Evolutionary conservation across 257 asterid species (phyloP), one percentile per base, ranked within the genome.

Genomic region (Gentiana dahurica): DNA sequence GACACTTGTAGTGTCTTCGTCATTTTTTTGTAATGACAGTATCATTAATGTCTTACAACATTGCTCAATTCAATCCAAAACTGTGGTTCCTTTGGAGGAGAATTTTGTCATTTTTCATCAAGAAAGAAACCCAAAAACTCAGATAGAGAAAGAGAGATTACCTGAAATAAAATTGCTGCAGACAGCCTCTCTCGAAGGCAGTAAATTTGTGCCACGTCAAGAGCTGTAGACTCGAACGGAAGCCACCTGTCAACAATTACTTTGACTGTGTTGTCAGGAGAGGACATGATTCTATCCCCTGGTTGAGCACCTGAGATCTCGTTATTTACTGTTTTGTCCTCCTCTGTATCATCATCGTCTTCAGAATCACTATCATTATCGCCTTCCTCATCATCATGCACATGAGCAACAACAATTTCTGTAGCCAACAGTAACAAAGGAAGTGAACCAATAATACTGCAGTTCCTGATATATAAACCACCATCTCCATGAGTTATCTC

Each of bases 151-250:
- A 24, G 43, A 55, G 39, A 12, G 52, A 32, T 68, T 79, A 87
- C 97, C 62, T 80, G 85, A 77, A 74, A 83, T 57, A 78, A 60
- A 63, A 91, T 71, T 60, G 95, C 90, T 13, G 93, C 81, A 58
- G 85, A 62, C 24, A 91, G 75, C 65, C 98, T 81, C 85, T 91
- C 97, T 72, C 97, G 64, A 43, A 91, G 75, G 75, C 95, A 91
- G 84, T 87, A 85, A 15, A 91, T 75, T 69, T 91, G 95, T 68
- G 98, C 95, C 60, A 86, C 94, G 58, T 87, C 93, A 56, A 91
- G 90, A 39, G 97, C 95, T 5, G 65, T 73, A 3, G 88, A 85
- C 70, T 83, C 75, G 9, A 87, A 83, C 12, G 86, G 73, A 51
- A 87, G 81, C 98, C 98, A 91, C 62, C 80, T 65, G 64, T 91